Percentiles rank a stretch among this genome's conserved stretches.
Conservation (phyloP, 2,329 filamentous ascomycete genomes). For the Microdochium trichocladiopsis region DNA sequence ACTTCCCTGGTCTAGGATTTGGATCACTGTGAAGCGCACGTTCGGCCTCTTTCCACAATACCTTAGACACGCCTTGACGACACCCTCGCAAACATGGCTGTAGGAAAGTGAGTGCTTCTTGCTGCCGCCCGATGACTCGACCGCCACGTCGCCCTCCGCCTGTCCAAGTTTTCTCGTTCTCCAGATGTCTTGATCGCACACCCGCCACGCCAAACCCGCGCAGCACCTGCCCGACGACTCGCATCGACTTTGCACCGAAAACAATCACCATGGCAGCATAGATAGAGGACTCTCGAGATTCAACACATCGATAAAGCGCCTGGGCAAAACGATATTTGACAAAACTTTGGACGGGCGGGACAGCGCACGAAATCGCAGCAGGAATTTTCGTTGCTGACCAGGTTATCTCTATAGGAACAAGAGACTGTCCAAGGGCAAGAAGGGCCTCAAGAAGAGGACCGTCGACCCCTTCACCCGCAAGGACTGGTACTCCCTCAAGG, state of each 20-base stretch:
- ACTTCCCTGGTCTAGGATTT: background rate
- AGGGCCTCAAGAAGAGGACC: slow-evolving; percentile 99
- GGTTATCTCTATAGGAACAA: slow-evolving; percentile 69
- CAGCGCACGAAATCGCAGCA: slow-evolving; percentile 1
- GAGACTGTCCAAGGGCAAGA: slow-evolving; percentile 99
- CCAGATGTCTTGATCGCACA: background rate
- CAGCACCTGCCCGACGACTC: slow-evolving; percentile 4
- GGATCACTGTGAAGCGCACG: background rate
- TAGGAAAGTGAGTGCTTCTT: slow-evolving; percentile 60
- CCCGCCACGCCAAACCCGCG: slow-evolving; percentile 4
- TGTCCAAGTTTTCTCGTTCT: background rate
- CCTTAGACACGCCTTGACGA: slow-evolving; percentile 21
- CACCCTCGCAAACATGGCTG: slow-evolving; percentile 67
- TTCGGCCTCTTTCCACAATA: slow-evolving; percentile 1
- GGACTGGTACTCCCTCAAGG: slow-evolving; percentile 99
- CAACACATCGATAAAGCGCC: background rate
- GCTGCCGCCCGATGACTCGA: background rate
- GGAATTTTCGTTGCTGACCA: slow-evolving; percentile 16
- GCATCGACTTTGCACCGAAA: background rate
- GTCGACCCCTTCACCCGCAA: slow-evolving; percentile 96
- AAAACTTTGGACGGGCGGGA: background rate
- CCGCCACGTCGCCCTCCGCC: background rate
- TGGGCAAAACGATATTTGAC: background rate
- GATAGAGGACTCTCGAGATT: background rate
- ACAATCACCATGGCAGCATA: background rate